Base-by-base conservation (phyloP, 176 grass and related monocot genomes). In the Alloteropsis semialata region DNA sequence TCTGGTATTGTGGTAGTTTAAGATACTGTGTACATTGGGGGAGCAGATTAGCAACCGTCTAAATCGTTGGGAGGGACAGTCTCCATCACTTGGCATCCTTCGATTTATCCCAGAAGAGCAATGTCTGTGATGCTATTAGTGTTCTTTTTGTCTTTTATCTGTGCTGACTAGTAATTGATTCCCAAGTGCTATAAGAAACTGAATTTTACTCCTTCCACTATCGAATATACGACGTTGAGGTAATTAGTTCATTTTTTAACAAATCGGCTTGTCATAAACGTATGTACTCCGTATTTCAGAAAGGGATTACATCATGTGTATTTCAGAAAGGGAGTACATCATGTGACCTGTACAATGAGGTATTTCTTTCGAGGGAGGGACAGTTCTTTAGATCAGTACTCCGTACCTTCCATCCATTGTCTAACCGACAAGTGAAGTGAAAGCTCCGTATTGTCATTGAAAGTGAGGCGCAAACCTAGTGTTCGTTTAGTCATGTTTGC, bases 1-100 rank as follows among this genome's bases (percentile, higher is more conserved):
- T 76, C 29, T 82, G 48, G 10, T 81, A 61, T 50, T 83, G 41
- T 66, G 28, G n/a, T 83, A 66, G 65, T 21, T 81, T 74, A 15
- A 61, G n/a, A 5, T 6, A 60, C n/a, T 32, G 0, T 62, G n/a
- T 79, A 54, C 82, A 18, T 72, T 2, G 36, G 48, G 5, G 5
- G 50, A 65, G 19, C 57, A 65, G 12, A 53, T 56, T 57, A 79
- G 69, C 54, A 54, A 49, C 24, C 25, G 8, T 37, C 27, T 33
- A 4, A 10, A 45, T 37, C 48, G 3, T 27, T 80, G 69, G 72
- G 3, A 49, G 37, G 2, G 8, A 5, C 14, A 17, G 2, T 27
- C 15, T 54, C 24, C n/a, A 22, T 43, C 25, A 16, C 17, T 85
- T 69, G 16, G 16, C 53, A 59, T 13, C 24, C 48, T 62, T 39